Conservation (phyloP, 2,329 filamentous ascomycete genomes). For the Fusarium concolor region DNA sequence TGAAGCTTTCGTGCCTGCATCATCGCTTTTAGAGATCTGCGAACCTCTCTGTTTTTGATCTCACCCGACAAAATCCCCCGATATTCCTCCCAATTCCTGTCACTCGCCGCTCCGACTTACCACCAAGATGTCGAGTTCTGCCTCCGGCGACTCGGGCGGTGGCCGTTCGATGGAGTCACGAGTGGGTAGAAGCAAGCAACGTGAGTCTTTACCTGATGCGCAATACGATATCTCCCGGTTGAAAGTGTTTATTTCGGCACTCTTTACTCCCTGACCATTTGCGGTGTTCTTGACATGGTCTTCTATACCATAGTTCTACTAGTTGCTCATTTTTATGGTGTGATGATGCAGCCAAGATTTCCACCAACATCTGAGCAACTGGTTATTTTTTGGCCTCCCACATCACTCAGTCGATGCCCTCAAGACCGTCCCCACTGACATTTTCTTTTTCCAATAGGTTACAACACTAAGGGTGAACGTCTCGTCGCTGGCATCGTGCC, state of each 20-base stretch:
- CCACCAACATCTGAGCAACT: constrained; percentile 17
- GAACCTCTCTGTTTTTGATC: constrained; percentile 25
- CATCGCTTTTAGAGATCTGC: constrained; percentile 25
- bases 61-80: constrained; percentile 23
- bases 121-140: constrained; percentile 52
- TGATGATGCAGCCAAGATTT: constrained; percentile 12
- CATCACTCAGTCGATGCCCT: constrained; percentile 5
- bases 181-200: constrained; percentile 81
- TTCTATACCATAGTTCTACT: constrained; percentile 1
- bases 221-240: not conserved
- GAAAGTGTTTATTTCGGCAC: not conserved
- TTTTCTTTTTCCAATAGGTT: constrained; percentile 69
- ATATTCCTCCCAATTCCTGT: constrained; percentile 36
- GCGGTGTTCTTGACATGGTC: constrained; percentile 4
- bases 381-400: constrained; percentile 3
- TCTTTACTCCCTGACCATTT: not conserved
- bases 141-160: constrained; percentile 51
- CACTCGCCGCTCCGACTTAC: constrained; percentile 29
- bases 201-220: constrained; percentile 65
- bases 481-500: constrained; percentile 96
- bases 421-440: constrained; percentile 32
- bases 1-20: constrained; percentile 29
- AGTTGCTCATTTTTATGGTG: constrained; percentile 9
- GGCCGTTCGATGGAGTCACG: constrained; percentile 76
- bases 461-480: constrained; percentile 90